Evolutionary conservation across 2,329 filamentous ascomycete species (phyloP).

Genomic region (Lachnellula willkommii): DNA sequence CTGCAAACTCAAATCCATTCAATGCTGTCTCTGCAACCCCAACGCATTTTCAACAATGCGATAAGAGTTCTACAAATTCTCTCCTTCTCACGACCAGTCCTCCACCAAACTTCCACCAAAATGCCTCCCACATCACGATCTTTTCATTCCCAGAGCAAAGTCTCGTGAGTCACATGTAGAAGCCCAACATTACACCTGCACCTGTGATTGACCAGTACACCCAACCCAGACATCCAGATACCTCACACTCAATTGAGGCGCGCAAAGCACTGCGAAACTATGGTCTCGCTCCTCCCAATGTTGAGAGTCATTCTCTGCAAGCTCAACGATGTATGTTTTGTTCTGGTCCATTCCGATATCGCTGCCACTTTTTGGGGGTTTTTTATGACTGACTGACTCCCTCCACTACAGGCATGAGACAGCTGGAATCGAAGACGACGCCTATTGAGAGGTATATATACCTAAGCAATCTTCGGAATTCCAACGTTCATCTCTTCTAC

Average conservation of each 20-base stretch:
- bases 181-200: too few species aligned
- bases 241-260: slow-evolving; percentile 23
- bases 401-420: slow-evolving; percentile 23
- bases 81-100: background rate
- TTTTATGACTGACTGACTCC: background rate
- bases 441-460: slow-evolving; percentile 31
- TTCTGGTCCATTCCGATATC: background rate
- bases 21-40: background rate
- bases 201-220: too few species aligned
- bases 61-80: background rate
- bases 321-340: slow-evolving; percentile 23
- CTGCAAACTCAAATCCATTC: background rate
- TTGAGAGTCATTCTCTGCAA: slow-evolving; percentile 27
- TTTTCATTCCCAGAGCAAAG: background rate
- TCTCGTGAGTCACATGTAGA: slow-evolving; percentile 12
- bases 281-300: slow-evolving; percentile 27
- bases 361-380: too few species aligned
- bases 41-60: background rate
- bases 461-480: slow-evolving; percentile 27
- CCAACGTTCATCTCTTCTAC: slow-evolving; percentile 29
- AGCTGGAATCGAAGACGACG: slow-evolving; percentile 25
- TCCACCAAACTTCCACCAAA: slow-evolving; percentile 4
- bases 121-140: slow-evolving; percentile 6
- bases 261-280: slow-evolving; percentile 23
- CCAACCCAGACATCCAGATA: slow-evolving; percentile 20